These are phyloP conservation scores for Sarcocystis neurona DNA, from an alignment of 169 alveolate species.

Conservation along the genomic window DNA sequence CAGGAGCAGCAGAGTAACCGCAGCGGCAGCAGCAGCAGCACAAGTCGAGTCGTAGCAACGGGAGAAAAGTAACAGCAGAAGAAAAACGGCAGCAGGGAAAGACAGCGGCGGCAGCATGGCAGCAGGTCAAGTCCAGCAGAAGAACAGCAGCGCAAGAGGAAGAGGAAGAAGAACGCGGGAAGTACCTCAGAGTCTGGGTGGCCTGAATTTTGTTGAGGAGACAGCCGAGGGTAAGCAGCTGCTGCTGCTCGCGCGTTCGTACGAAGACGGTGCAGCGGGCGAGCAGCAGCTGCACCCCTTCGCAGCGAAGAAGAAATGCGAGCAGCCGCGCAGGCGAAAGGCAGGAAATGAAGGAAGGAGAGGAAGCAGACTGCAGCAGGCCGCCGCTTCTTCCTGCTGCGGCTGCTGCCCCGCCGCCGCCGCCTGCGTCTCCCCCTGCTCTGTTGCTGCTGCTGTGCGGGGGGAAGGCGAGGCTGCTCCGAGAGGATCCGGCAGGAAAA, in stretches of 20 bases:
- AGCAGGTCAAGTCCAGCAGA: neutral
- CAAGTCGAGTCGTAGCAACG: neutral
- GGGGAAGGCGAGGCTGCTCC: too few species aligned
- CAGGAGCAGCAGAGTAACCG: neutral
- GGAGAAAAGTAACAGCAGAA: too few species aligned
- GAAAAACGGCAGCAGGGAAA: neutral
- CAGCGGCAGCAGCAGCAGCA: neutral
- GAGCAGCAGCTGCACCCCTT: neutral
- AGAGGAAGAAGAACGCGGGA: too few species aligned
- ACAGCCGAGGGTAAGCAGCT: neutral
- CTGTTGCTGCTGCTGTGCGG: too few species aligned
- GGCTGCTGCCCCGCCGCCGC: neutral
- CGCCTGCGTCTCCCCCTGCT: too few species aligned
- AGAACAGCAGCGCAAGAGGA: neutral
- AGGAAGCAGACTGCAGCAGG: too few species aligned
- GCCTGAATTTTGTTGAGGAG: neutral
- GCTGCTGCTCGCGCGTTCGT: neutral
- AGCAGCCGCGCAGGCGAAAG: neutral
- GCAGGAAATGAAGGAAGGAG: neutral
- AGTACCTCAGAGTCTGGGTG: neutral
- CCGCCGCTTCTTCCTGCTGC: neutral
- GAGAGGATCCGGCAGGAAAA: too few species aligned
- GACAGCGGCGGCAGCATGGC: neutral
- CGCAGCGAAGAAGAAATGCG: neutral
- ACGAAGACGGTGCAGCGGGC: conserved; percentile 7